phyloP scores from a whole-genome alignment of 441 rosid genomes.

The Arabidopsis hybrid region DNA sequence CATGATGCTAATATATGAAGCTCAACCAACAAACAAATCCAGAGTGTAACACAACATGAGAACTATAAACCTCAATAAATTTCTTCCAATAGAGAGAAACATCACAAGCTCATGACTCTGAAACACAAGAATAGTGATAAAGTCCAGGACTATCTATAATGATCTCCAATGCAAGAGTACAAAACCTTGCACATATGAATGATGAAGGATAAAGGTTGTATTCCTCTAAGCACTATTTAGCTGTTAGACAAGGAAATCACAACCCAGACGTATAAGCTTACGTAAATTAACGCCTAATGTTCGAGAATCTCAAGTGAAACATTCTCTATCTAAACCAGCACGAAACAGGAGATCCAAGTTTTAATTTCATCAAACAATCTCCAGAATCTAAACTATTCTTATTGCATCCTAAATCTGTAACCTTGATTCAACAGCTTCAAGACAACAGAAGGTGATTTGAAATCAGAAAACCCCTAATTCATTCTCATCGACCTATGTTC shows the following conservation, averaged over 20 bases:
- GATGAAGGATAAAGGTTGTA: conserved; percentile 8
- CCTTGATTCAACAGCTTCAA: conserved; percentile 10
- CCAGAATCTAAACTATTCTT: neutral
- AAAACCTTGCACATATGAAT: conserved; percentile 24
- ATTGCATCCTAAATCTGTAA: conserved; percentile 10
- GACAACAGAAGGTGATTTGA: neutral
- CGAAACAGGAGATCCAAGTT: conserved; percentile 24
- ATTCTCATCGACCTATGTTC: neutral
- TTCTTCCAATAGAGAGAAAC: conserved; percentile 10
- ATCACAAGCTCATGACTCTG: conserved; percentile 8
- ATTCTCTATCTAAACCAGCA: neutral
- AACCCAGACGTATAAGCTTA: neutral
- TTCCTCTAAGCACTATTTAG: neutral
- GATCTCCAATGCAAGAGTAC: neutral
- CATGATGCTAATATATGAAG: conserved; percentile 5
- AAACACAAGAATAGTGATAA: conserved; percentile 1
- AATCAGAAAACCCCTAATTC: neutral
- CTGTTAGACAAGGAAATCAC: neutral
- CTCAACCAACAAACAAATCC: neutral
- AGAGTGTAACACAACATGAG: neutral
- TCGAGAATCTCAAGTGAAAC: conserved; percentile 6
- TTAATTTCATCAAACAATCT: conserved; percentile 4
- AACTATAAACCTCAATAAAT: conserved; percentile 2
- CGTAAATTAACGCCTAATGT: neutral
- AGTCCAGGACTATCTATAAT: neutral